Evolutionary conservation across 768 basidiomycete species (phyloP), one percentile per base, ranked within the genome.

Genomic region (Cubamyces lactineus): DNA sequence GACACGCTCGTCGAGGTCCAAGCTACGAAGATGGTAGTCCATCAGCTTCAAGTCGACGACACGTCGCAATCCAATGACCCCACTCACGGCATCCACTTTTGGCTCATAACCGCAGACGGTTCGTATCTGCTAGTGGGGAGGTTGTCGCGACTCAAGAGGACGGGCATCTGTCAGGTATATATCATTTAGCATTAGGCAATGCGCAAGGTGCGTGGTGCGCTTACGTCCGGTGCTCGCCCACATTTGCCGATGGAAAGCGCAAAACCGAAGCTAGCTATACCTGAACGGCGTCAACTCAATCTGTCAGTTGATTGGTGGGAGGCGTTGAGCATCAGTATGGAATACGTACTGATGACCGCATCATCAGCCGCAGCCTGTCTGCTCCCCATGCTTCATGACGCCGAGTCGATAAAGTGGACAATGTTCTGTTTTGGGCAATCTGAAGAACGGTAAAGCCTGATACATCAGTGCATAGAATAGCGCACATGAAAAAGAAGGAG

Each of bases 31-130:
- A 30, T 19, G 5, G 3, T 21, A 51, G 51, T 1, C 7, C n/a
- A 28, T 34, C 12, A 41, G 19, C 12, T 12, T 17, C 9, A 28
- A n/a, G 28, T 51, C 3, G 5, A 16, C 19, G 21, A 7, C 3
- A 13, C 8, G 30, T 34, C 2, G 8, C n/a, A 6, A 5, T 9
- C 1, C 12, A 15, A 2, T 15, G 9, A 34, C 19, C 7, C n/a
- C 1, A 43, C 60, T 61, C 39, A 61, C 60, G 24, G 19, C 3
- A 61, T 61, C 47, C 53, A 61, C 40, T 49, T 42, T 50, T 54
- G 53, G 47, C 16, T 21, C 59, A 61, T 61, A 2, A 3, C 4
- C 23, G 39, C 19, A 9, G 15, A 2, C n/a, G 19, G 45, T 21
- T 21, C 19, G 45, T 8, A 12, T 21, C 11, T 13, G 19, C 11